Percentiles rank a stretch among this genome's conserved stretches.
Evolutionary conservation across 371 early-diverging fungal species (phyloP).

Genomic region (Zychaea mexicana): DNA sequence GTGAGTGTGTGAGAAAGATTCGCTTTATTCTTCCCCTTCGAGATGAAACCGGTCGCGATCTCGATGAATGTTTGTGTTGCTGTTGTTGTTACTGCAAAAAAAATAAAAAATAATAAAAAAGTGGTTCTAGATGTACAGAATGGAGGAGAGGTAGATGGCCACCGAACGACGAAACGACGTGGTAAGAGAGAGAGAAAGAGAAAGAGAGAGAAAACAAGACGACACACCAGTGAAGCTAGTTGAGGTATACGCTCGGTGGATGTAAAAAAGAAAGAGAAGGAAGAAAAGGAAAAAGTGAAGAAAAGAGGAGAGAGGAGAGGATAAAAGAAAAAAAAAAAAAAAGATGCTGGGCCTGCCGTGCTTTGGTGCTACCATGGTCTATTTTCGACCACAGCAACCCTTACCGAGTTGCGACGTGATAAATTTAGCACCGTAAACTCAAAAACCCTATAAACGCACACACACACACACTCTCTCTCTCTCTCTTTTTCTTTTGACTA

Average conservation of each 20-base stretch:
- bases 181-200: neutral
- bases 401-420: neutral
- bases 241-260: neutral
- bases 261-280: neutral
- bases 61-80: neutral
- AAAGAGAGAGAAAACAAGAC: neutral
- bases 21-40: neutral
- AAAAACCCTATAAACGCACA: neutral
- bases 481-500: neutral
- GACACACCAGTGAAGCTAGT: too few species aligned
- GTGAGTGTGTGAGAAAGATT: neutral
- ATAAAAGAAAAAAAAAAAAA: neutral
- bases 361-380: constrained; percentile 2
- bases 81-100: neutral
- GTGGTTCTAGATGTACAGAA: constrained; percentile 1
- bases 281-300: neutral
- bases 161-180: neutral
- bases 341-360: constrained; percentile 2
- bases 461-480: too few species aligned
- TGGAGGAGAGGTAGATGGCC: neutral
- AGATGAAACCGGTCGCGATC: neutral
- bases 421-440: neutral
- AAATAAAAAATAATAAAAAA: neutral
- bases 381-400: constrained; percentile 5
- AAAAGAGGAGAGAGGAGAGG: neutral